phyloP scores from a whole-genome alignment of 2,329 filamentous ascomycete species.

The Fusarium duplospermum region DNA sequence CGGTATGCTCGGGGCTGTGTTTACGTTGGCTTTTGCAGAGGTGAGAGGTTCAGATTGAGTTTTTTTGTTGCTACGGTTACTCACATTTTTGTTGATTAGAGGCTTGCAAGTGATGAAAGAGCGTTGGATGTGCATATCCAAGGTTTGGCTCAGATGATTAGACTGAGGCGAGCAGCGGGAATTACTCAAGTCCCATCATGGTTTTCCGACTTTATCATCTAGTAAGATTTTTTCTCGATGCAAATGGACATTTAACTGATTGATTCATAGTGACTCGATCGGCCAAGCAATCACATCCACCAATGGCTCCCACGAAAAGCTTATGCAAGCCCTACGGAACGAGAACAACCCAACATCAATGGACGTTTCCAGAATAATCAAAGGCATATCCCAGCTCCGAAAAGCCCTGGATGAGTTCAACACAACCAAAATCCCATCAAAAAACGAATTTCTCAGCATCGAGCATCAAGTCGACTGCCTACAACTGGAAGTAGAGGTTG shows the following conservation, averaged over 20 bases:
- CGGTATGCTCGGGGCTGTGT: constrained; percentile 35
- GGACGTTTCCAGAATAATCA: constrained; percentile 6
- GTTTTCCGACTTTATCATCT: constrained; percentile 25
- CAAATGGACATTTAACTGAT: not conserved
- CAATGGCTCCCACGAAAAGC: constrained; percentile 8
- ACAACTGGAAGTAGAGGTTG: constrained; percentile 1
- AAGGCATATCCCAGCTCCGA: not conserved
- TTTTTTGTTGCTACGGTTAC: fast-evolving
- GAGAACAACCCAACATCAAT: not conserved
- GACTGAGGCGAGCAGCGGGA: constrained; percentile 4
- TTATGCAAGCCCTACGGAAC: constrained; percentile 26
- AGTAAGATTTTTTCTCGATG: not conserved
- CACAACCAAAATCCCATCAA: fast-evolving
- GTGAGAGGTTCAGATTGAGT: not conserved
- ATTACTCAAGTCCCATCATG: constrained; percentile 9
- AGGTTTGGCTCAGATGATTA: constrained; percentile 31
- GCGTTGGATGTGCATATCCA: constrained; percentile 24
- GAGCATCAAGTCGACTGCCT: constrained; percentile 10
- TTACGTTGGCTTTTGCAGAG: constrained; percentile 32
- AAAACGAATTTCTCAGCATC: not conserved
- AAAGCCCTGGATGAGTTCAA: constrained; percentile 2
- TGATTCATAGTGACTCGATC: constrained; percentile 18
- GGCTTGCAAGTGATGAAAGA: constrained; percentile 21
- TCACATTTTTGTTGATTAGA: not conserved
- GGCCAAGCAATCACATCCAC: constrained; percentile 9